These are phyloP conservation scores for Globisporangium viniferum DNA, from an alignment of 352 stramenopile genomes.

Conservation along the genomic window DNA sequence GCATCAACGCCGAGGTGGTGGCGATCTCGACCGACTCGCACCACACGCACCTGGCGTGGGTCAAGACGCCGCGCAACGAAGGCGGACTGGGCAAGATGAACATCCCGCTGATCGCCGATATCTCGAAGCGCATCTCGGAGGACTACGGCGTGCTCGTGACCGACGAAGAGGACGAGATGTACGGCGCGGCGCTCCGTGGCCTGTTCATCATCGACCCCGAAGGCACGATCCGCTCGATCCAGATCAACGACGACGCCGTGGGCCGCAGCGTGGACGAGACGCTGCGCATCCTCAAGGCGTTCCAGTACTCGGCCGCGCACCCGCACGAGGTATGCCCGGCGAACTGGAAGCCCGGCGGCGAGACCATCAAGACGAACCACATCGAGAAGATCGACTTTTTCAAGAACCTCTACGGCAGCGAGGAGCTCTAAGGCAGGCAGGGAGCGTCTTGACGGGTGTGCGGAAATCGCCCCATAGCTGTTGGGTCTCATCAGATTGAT, in stretches of 20 bases:
- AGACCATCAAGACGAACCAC: constrained; percentile 86
- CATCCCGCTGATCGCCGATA: constrained; percentile 77
- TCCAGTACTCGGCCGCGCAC: constrained; percentile 74
- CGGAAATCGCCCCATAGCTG: not conserved
- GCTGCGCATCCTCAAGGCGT: constrained; percentile 81
- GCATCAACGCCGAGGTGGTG: constrained; percentile 75
- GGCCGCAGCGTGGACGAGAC: constrained; percentile 83
- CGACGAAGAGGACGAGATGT: constrained; percentile 79
- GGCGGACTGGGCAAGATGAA: constrained; percentile 82
- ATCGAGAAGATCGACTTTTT: constrained; percentile 83
- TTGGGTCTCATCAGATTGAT: not conserved
- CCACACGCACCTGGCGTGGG: constrained; percentile 82
- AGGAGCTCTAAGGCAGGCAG: constrained; percentile 33
- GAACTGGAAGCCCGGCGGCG: constrained; percentile 80
- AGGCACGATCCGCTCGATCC: constrained; percentile 78
- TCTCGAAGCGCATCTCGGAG: constrained; percentile 82
- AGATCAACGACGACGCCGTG: constrained; percentile 84
- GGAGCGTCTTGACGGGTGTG: not conserved
- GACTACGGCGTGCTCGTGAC: constrained; percentile 86
- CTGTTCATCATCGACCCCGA: constrained; percentile 86
- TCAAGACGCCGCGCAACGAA: constrained; percentile 75
- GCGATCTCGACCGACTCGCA: constrained; percentile 84
- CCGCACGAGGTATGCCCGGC: constrained; percentile 82
- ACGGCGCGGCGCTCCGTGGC: constrained; percentile 65
- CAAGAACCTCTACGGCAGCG: constrained; percentile 72